Evolutionary conservation across 306 rosid genomes (phyloP).

Genomic region (Pyrus pyrifolia): DNA sequence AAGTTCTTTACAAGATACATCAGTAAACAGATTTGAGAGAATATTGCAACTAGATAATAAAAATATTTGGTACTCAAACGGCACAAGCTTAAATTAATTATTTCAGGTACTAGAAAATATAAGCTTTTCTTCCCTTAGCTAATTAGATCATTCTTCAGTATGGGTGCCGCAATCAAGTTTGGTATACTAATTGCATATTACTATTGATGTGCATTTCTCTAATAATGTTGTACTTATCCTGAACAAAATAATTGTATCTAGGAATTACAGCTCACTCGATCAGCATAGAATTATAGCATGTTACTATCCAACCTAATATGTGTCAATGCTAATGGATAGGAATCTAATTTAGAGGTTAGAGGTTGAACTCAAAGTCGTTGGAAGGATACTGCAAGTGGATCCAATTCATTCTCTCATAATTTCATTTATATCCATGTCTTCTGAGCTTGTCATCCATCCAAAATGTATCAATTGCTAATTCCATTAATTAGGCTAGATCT

Average conservation of each 20-base stretch:
- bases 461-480: background rate
- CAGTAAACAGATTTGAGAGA: background rate
- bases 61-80: background rate
- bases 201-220: background rate
- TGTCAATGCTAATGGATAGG: background rate
- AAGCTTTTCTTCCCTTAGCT: background rate
- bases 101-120: background rate
- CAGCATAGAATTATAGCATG: background rate
- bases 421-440: background rate
- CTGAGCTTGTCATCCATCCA: background rate
- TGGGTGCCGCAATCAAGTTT: background rate
- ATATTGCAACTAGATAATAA: background rate
- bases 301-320: background rate
- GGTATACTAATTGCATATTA: background rate
- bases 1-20: background rate
- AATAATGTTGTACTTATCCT: background rate
- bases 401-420: background rate
- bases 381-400: background rate
- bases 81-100: background rate
- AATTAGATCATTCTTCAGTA: background rate
- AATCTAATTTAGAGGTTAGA: background rate
- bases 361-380: background rate
- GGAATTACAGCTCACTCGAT: background rate
- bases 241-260: background rate
- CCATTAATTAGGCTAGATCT: background rate